Percentiles rank a stretch among this genome's conserved stretches.
phyloP scores from a whole-genome alignment of 306 rosid genomes.

The Senna tora region DNA sequence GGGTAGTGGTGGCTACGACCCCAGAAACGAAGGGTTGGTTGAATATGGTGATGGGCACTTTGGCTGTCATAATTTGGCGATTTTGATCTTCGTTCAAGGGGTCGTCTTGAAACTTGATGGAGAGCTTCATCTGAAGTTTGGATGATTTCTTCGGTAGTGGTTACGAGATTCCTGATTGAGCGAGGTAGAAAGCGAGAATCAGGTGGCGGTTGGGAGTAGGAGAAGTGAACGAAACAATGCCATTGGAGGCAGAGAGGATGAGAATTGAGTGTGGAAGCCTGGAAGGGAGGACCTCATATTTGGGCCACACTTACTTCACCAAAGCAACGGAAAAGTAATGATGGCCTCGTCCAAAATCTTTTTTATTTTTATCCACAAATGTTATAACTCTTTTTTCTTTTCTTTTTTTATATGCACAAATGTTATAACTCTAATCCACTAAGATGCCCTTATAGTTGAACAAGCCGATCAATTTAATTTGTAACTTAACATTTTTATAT shows the following conservation, averaged over 20 bases:
- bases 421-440: no score
- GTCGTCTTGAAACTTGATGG: slow-evolving; percentile 61
- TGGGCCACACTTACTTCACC: not conserved
- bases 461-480: no score
- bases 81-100: slow-evolving; percentile 26
- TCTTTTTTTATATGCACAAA: no score
- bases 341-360: no score
- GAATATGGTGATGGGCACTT: slow-evolving; percentile 65
- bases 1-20: slow-evolving; percentile 48
- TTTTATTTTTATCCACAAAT: no score
- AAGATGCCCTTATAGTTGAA: no score
- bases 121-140: slow-evolving; percentile 56
- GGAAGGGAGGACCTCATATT: not conserved
- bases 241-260: not conserved
- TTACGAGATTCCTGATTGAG: not conserved
- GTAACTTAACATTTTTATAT: no score
- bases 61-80: slow-evolving; percentile 57
- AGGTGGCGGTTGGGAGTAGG: not conserved
- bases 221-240: not conserved
- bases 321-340: no score
- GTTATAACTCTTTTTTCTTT: no score
- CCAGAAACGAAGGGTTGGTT: slow-evolving; percentile 66
- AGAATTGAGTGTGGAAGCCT: not conserved
- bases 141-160: not conserved
- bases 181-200: not conserved